A percentile compares a stretch with the other conserved stretches of the same genome.
Evolutionary conservation across 2,329 filamentous ascomycete genomes (phyloP).

Genomic region (Chrysoporthe austroafricana): DNA sequence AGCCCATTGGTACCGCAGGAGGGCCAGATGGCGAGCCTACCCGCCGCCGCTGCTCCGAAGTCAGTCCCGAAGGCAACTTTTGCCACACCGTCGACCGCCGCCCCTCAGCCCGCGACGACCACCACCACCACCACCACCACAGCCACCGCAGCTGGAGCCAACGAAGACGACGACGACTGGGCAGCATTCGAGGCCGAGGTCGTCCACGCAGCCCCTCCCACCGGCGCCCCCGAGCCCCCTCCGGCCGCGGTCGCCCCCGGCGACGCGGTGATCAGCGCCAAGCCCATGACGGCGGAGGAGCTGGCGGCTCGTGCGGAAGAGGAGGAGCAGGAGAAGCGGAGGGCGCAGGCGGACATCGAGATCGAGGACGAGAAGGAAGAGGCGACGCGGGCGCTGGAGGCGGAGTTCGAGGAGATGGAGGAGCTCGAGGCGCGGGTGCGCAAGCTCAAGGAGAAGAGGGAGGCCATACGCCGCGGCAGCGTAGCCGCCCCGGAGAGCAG

Average conservation of each 20-base stretch:
- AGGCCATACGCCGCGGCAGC: conserved; percentile 60
- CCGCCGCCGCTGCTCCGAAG: background rate
- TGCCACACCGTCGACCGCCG: conserved; percentile 14
- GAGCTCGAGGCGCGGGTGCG: conserved; percentile 73
- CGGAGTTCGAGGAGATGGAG: conserved; percentile 84
- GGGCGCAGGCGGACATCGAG: conserved; percentile 58
- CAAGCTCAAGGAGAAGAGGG: conserved; percentile 70
- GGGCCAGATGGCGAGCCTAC: background rate
- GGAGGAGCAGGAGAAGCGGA: conserved; percentile 55
- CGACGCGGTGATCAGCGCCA: conserved; percentile 68
- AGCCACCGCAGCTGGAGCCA: conserved; percentile 19
- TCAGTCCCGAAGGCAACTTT: conserved; percentile 21
- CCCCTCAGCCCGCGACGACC: conserved; percentile 29
- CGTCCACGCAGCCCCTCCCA: conserved; percentile 56
- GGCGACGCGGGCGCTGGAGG: conserved; percentile 71
- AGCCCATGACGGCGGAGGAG: conserved; percentile 68
- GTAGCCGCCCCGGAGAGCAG: conserved; percentile 18
- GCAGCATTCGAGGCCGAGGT: conserved; percentile 81
- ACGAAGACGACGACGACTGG: conserved; percentile 82
- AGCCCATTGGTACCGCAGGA: conserved; percentile 44
- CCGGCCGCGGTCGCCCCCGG: conserved; percentile 34
- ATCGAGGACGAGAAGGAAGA: conserved; percentile 75
- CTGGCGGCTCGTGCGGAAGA: conserved; percentile 56
- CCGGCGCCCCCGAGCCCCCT: conserved; percentile 34
- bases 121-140: conserved; percentile 23